Base-by-base conservation (phyloP, 768 basidiomycete species). In the Lentinula sp. region DNA sequence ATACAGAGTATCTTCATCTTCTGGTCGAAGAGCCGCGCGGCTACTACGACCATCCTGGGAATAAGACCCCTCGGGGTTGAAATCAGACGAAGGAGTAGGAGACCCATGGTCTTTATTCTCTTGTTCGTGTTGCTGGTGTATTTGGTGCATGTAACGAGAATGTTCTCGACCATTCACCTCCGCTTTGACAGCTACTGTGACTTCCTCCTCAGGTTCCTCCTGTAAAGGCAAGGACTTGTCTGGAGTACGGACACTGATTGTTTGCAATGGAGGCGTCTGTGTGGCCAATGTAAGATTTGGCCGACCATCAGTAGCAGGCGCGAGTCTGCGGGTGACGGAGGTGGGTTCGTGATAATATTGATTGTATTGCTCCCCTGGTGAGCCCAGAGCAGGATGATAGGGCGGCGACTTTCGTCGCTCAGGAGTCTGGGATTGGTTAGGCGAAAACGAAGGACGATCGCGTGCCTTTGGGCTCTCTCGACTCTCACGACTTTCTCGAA, bases 141-240 rank as follows among this genome's bases (percentile, higher is more conserved):
- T 45, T 60, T 74, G 70, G 72, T 74, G 74, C 61, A 58, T 66
- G 62, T 65, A 66, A 49, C 72, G 69, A 63, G 73, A 68, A 35
- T 67, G 70, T 15, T 69, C 61, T 62, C 65, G 63, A 39, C 58
- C 63, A 15, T 64, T 70, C 55, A 28, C 31, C 21, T 56, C 55
- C 35, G 71, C 74, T 66, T 78, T 79, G 28, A 71, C 65, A 40
- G 65, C 61, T 11, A 72, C 65, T 3, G 71, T 71, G 16, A 78
- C 72, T 63, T 89, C 87, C 65, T 89, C 88, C 66, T 89, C 88
- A 32, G 80, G 79, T 63, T 89, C 88, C 68, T 91, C 89, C 70
- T 91, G 89, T 2, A 90, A 81, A 18, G 89, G 89, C 28, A 91
- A 76, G 15, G 88, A 88, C 37, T 87, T 79, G 70, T 89, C 88